Conservation (phyloP, 257 asterid genomes). For the Primulina tabacum region DNA sequence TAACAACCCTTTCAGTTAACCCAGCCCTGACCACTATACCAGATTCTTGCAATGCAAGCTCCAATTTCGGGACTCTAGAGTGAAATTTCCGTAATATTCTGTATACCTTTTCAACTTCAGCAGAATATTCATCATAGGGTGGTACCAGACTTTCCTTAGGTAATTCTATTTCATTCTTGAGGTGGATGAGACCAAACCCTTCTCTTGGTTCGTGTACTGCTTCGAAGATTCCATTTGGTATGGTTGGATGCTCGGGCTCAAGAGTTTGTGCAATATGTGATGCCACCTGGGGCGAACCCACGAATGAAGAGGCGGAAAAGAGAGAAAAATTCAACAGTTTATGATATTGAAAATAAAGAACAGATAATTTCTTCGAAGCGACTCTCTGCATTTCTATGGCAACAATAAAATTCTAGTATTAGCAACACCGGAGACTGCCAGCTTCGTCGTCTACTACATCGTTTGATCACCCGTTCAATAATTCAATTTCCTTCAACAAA, state of each 20-base stretch:
- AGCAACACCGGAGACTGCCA: background rate
- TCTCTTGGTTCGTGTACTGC: constrained; percentile 27
- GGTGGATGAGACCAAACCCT: constrained; percentile 47
- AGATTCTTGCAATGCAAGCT: constrained; percentile 79
- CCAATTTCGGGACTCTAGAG: constrained; percentile 77
- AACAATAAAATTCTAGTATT: too few species aligned
- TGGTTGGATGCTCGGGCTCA: constrained; percentile 15
- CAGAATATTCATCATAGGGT: constrained; percentile 58
- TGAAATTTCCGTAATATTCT: constrained; percentile 65
- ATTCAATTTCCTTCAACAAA: background rate
- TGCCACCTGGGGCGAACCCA: constrained; percentile 31
- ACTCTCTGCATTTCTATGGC: background rate
- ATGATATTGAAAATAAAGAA: constrained; percentile 23
- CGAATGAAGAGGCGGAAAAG: constrained; percentile 39
- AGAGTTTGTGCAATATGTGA: constrained; percentile 17
- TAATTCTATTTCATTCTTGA: constrained; percentile 32
- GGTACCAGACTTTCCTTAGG: constrained; percentile 28
- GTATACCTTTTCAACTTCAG: constrained; percentile 78
- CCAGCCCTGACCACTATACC: constrained; percentile 68
- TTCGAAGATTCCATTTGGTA: constrained; percentile 16
- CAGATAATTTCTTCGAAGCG: background rate
- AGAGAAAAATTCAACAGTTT: constrained; percentile 28
- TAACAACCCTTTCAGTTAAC: constrained; percentile 78
- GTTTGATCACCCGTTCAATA: background rate
- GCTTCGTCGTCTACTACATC: background rate